Conservation (phyloP, 2,329 filamentous ascomycete species). For the Pseudogymnoascus sp. region DNA sequence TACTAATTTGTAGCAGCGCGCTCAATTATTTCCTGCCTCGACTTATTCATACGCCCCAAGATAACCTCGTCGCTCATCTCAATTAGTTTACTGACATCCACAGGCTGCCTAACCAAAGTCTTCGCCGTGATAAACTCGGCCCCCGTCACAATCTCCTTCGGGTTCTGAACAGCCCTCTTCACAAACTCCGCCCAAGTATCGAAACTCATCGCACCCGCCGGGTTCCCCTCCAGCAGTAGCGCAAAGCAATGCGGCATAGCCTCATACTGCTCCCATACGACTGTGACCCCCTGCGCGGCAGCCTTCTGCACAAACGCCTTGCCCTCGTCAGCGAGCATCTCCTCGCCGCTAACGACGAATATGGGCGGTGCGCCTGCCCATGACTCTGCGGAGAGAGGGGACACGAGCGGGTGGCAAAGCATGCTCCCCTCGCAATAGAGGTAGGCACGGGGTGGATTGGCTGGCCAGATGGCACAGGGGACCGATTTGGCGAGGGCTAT, state of each 20-base stretch:
- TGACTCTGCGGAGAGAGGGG: conserved; percentile 45
- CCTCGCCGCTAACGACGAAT: conserved; percentile 61
- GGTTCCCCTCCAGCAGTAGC: conserved; percentile 41
- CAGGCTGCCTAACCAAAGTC: conserved; percentile 40
- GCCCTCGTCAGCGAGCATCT: conserved; percentile 61
- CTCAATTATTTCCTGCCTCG: conserved; percentile 20
- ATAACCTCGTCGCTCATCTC: conserved; percentile 38
- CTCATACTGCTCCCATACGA: conserved; percentile 66
- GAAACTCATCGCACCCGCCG: conserved; percentile 43
- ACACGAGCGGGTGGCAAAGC: conserved; percentile 58
- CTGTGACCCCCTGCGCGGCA: conserved; percentile 45
- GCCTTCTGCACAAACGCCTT: conserved; percentile 50
- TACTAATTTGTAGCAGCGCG: neutral
- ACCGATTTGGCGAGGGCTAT: conserved; percentile 34
- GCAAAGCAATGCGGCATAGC: conserved; percentile 74
- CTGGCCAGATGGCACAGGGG: conserved; percentile 49
- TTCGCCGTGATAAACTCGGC: conserved; percentile 42
- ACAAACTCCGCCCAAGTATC: conserved; percentile 50
- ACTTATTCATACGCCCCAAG: conserved; percentile 29
- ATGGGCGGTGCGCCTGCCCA: conserved; percentile 59
- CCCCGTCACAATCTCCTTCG: conserved; percentile 24
- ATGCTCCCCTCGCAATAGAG: conserved; percentile 48
- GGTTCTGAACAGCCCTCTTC: conserved; percentile 26
- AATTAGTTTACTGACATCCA: conserved; percentile 37
- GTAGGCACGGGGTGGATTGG: conserved; percentile 42